Base-by-base conservation (phyloP, 345 rosid species). In the Salix purpurea region DNA sequence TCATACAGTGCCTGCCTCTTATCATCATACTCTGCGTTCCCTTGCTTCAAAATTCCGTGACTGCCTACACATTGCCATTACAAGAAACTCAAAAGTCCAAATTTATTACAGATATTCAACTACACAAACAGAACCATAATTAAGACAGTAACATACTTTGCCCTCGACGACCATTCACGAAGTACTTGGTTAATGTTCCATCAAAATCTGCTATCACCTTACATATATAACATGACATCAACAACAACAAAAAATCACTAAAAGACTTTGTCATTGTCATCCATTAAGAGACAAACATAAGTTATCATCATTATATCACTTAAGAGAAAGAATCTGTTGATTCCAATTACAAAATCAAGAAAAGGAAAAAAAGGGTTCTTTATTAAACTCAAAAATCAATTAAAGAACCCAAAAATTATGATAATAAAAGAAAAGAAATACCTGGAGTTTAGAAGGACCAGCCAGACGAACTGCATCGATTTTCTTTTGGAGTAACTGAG, bases 151-250 rank as follows among this genome's bases (percentile, higher is more conserved):
- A 19, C 91, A 70, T 90, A 94, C 97, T 83, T 82, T 80, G 87
- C 42, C 98, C 96, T 16, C 93, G 85, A 23, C 66, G 5, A 23
- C 94, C 97, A 84, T 90, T 88, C 66, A 91, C 85, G 78, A 82
- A 30, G 73, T 83, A 94, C 50, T 76, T 84, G 48, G 98, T 94
- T 74, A 94, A 79, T 37, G 98, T 94, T 3, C 87, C 93, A 84
- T 94, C 97, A 66, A 92, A 94, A 87, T 94, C 97, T 23, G 96
- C 96, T 80, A 94, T 91, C 19, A 88, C 88, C 89, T 90, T 82
- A 76, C 50, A 46, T 46, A 52, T 52, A 16, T 52, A 52, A 52
- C 9, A 16, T 52, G 19, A 18, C n/a, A 19, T 52, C 58, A 15
- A 14, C 24, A 65, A 46, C 23, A 52, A 13, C 24, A 9, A 5